Evolutionary conservation across 1,284 basidiomycete species (phyloP).

Genomic region (Marasmius fiardii): DNA sequence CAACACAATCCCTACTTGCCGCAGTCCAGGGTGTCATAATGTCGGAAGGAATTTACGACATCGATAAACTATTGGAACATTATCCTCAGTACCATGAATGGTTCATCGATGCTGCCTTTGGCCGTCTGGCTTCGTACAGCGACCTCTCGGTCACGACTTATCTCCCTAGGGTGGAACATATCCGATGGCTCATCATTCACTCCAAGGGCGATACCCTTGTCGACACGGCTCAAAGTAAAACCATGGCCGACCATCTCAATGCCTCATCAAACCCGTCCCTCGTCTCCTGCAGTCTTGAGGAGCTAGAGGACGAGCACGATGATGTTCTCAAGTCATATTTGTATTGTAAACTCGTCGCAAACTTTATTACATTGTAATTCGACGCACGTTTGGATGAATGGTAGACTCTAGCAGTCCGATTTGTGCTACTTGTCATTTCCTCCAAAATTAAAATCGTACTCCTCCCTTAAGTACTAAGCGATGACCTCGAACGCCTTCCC

Average conservation of each 20-base stretch:
- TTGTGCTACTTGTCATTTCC: too few relatives aligned
- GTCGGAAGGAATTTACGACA: conserved; percentile 75
- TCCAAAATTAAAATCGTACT: neutral
- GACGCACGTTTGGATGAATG: neutral
- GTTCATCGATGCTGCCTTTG: conserved; percentile 68
- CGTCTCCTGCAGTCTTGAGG: conserved; percentile 41
- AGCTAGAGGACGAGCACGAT: conserved; percentile 53
- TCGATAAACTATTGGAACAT: conserved; percentile 54
- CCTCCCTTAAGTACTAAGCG: neutral
- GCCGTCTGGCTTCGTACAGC: conserved; percentile 42
- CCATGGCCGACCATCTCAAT: conserved; percentile 52
- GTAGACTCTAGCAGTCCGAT: neutral
- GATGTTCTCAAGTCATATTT: conserved; percentile 42
- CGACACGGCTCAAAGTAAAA: conserved; percentile 57
- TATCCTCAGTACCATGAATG: conserved; percentile 63
- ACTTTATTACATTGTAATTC: conserved; percentile 31
- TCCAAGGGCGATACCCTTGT: conserved; percentile 69
- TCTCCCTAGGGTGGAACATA: conserved; percentile 28
- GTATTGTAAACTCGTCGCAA: conserved; percentile 47
- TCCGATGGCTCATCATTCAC: conserved; percentile 70
- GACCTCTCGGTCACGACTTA: conserved; percentile 45
- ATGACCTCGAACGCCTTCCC: conserved; percentile 48
- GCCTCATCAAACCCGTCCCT: conserved; percentile 26
- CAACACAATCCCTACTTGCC: conserved; percentile 41
- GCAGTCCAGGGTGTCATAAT: conserved; percentile 53